A percentile compares a stretch with the other conserved stretches of the same genome.
Conservation (phyloP, 2,329 filamentous ascomycete genomes). For the Pyrenochaeta sp. region DNA sequence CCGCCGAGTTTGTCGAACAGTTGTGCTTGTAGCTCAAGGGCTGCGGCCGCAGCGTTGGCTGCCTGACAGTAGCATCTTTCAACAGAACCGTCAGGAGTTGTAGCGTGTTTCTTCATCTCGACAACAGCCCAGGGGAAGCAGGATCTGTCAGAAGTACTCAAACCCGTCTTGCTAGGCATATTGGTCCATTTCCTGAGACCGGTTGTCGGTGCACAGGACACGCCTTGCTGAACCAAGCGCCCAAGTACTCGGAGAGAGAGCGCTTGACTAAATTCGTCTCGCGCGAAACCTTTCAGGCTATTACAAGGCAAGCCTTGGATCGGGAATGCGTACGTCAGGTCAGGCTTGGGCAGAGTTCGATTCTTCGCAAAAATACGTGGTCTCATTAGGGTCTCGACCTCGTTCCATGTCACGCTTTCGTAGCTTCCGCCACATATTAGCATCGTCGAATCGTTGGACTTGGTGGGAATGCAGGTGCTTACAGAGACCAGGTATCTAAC, state of each 20-base stretch:
- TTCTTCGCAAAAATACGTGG: neutral
- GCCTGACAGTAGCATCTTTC: conserved; percentile 18
- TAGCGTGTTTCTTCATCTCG: conserved; percentile 9
- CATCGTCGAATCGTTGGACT: too few species aligned
- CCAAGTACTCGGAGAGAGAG: conserved; percentile 5
- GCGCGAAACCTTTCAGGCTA: neutral
- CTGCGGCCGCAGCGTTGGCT: conserved; percentile 16
- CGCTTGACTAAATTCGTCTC: conserved; percentile 6
- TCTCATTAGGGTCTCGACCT: neutral
- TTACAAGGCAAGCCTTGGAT: neutral
- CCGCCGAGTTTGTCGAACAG: neutral
- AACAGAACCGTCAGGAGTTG: neutral
- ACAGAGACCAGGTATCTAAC: conserved; percentile 7
- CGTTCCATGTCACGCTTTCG: neutral
- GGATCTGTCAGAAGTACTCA: neutral
- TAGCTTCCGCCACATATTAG: neutral
- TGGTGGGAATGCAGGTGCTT: neutral
- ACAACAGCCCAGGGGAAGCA: conserved; percentile 21
- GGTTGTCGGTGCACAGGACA: conserved; percentile 12
- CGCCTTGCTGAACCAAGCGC: neutral
- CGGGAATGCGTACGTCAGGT: conserved; percentile 16
- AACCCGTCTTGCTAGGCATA: neutral
- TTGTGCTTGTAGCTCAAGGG: conserved; percentile 13
- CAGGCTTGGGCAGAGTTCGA: conserved; percentile 9
- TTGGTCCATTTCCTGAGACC: conserved; percentile 3